Percentiles rank a stretch among this genome's conserved stretches.
Conservation (phyloP, 2,329 filamentous ascomycete genomes). For the Penicillium concentricum region DNA sequence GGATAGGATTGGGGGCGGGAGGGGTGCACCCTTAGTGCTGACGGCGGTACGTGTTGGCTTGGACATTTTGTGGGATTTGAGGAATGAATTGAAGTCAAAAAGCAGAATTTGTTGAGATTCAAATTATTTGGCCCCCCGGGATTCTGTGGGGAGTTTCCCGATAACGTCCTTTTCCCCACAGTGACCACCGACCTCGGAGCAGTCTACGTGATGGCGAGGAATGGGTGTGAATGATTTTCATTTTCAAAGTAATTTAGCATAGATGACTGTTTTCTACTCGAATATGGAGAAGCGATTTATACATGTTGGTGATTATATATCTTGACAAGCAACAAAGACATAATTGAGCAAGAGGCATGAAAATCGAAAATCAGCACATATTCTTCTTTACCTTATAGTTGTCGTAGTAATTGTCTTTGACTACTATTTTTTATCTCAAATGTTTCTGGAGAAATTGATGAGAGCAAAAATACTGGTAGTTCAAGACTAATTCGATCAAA, state of each 20-base stretch:
- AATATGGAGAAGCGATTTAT: not conserved
- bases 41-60: slow-evolving; percentile 29
- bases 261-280: not conserved
- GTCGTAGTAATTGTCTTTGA: not conserved
- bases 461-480: too few species aligned
- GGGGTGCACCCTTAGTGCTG: slow-evolving; percentile 46
- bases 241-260: too few species aligned
- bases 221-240: too few species aligned
- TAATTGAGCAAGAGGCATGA: too few species aligned
- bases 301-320: not conserved
- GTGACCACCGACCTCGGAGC: not conserved
- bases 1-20: slow-evolving; percentile 53
- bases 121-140: not conserved
- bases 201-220: not conserved
- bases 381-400: too few species aligned
- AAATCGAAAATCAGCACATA: too few species aligned
- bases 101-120: not conserved
- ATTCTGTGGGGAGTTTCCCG: slow-evolving; percentile 1
- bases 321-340: not conserved
- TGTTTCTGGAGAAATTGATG: not conserved
- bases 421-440: not conserved
- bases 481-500: not conserved
- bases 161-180: not conserved
- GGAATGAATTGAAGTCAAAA: not conserved
- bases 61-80: slow-evolving; percentile 4